Base-by-base conservation (phyloP, 1,284 basidiomycete species). In the Moesziomyces antarcticus region DNA sequence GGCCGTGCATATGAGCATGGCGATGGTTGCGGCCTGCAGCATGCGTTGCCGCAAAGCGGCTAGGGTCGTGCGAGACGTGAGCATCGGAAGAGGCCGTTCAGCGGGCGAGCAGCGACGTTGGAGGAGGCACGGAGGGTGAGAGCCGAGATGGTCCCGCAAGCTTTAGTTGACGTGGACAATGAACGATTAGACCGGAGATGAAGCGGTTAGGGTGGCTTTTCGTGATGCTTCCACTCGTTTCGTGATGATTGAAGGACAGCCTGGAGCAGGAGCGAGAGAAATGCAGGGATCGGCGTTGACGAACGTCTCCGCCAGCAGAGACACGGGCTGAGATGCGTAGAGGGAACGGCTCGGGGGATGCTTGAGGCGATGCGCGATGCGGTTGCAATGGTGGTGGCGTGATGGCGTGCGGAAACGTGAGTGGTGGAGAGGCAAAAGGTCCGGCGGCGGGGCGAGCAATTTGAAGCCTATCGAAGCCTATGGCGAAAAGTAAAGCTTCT, bases 281-380 rank as follows among this genome's bases (percentile, higher is more conserved):
- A 13, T 10, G n/a, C 20, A 43, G 41, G 24, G 24, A 25, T 25
- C 24, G 24, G 7, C 30, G 37, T 27, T 16, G 20, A 22, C 35
- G 16, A 48, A 33, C 16, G 35, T 27, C 54, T 57, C 58, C 60
- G 64, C 64, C 57, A 50, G 58, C 64, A 67, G 54, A 67, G 64
- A 53, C 40, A 16, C 37, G 40, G 27, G 13, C 45, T 45, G 22
- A 40, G 30, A 30, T 9, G 30, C 30, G 30, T 30, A 8, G 30
- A 30, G 9, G 8, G 30, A 30, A 9, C 25, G 42, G 25, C 53
- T 37, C 24, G 25, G 45, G 13, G 24, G 22, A 46, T 20, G 37
- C 21, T 3, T 22, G 10, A 14, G 14, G 16, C 37, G 54, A 21
- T 56, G 30, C 25, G 27, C 35, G 24, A 35, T 22, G 43, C 42